Evolutionary conservation across 768 basidiomycete species (phyloP).

Genomic region (Terana coerulea): DNA sequence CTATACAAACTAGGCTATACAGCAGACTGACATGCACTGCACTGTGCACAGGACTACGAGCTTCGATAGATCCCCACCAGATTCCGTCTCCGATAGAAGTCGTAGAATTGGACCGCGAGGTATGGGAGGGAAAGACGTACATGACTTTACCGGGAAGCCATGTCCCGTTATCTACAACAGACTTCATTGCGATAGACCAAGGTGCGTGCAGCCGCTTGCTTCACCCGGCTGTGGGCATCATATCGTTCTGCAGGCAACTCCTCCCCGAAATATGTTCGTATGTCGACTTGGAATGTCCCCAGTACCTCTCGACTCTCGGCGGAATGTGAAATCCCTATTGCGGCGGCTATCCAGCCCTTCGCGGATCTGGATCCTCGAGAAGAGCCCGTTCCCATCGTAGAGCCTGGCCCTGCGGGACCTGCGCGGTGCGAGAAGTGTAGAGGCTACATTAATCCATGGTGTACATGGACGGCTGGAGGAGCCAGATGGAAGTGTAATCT

Average conservation of each 20-base stretch:
- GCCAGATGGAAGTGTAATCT: constrained; percentile 90
- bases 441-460: constrained; percentile 94
- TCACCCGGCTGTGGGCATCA: not conserved
- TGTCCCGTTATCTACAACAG: constrained; percentile 82
- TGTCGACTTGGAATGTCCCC: constrained; percentile 89
- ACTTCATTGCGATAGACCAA: constrained; percentile 90
- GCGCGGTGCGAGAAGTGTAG: constrained; percentile 82
- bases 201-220: constrained; percentile 35
- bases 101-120: constrained; percentile 72
- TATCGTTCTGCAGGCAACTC: constrained; percentile 61
- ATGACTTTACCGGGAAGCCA: constrained; percentile 58
- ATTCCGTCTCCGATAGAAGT: constrained; percentile 88
- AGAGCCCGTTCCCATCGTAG: constrained; percentile 75
- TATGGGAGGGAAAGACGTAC: constrained; percentile 72
- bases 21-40: not conserved
- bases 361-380: constrained; percentile 75
- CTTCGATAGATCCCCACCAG: constrained; percentile 82
- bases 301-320: constrained; percentile 71
- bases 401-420: constrained; percentile 69
- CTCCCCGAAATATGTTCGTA: constrained; percentile 84
- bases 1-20: not conserved
- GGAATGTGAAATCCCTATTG: constrained; percentile 83
- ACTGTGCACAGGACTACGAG: constrained; percentile 55
- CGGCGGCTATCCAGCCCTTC: constrained; percentile 86
- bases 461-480: constrained; percentile 78